A percentile compares a stretch with the other conserved stretches of the same genome.
phyloP scores from a whole-genome alignment of 345 rosid species.

The Mangifera indica region DNA sequence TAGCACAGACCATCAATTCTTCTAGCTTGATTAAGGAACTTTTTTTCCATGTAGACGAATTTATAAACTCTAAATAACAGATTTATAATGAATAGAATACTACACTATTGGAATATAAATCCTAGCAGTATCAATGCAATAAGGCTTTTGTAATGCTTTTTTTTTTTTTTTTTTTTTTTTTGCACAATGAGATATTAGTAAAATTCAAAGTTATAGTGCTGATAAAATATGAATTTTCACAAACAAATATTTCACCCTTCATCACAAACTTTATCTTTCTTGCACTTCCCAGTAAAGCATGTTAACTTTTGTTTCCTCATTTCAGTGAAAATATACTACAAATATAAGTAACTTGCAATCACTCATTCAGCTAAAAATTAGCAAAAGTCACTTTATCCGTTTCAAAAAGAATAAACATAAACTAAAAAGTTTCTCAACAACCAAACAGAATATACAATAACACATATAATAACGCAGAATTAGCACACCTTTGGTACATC shows the following conservation, averaged over 20 bases:
- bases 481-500: slow-evolving; percentile 50
- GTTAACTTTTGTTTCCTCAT: background rate
- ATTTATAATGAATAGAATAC: background rate
- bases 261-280: no score
- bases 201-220: no score
- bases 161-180: no score
- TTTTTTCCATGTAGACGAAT: background rate
- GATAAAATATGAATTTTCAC: no score
- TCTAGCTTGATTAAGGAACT: background rate
- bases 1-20: background rate
- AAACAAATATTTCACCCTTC: no score
- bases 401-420: no score
- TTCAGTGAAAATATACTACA: background rate
- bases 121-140: no score
- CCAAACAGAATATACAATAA: background rate
- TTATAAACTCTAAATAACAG: background rate
- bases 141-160: no score
- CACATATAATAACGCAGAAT: background rate
- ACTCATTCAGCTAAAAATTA: background rate
- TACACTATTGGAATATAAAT: no score
- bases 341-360: background rate
- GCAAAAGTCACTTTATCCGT: background rate
- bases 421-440: background rate
- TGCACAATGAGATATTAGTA: no score
- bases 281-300: no score